Conservation (phyloP, 78 protist species). For the Dictyostelium brefeldianum region DNA sequence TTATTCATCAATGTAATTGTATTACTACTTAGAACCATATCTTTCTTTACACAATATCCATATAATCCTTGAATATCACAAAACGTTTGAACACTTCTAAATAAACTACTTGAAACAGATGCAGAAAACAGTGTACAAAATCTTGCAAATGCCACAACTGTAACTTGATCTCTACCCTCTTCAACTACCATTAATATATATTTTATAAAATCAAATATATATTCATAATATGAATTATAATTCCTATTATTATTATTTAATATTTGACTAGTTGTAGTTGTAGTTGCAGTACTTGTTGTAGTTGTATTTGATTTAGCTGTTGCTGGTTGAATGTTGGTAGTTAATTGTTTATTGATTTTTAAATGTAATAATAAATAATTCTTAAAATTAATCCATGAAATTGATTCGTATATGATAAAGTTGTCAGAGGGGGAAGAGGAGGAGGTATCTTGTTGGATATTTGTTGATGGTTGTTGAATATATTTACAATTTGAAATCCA, state of each 20-base stretch:
- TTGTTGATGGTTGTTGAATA: background rate
- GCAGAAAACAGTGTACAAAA: background rate
- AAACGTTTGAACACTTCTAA: constrained; percentile 14
- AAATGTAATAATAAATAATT: background rate
- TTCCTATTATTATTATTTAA: background rate
- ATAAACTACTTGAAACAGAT: background rate
- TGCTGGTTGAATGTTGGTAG: background rate
- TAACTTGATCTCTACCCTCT: background rate
- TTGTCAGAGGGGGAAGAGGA: background rate
- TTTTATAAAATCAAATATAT: constrained; percentile 9
- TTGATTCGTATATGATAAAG: background rate
- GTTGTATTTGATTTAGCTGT: background rate
- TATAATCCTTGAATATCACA: constrained; percentile 10
- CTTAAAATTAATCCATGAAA: constrained; percentile 6
- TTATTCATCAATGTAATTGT: background rate
- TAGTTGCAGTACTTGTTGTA: background rate
- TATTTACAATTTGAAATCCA: background rate
- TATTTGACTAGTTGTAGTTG: background rate
- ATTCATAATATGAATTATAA: constrained; percentile 11
- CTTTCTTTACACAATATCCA: constrained; percentile 20
- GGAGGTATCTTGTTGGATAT: background rate
- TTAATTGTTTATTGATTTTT: background rate
- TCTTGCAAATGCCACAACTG: background rate
- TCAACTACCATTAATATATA: constrained; percentile 17
- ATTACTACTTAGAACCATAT: background rate